Percentiles rank a stretch among this genome's conserved stretches.
These are phyloP conservation scores for Fusarium cyanostomum DNA, from an alignment of 2,329 filamentous ascomycete species.

Conservation along the genomic window DNA sequence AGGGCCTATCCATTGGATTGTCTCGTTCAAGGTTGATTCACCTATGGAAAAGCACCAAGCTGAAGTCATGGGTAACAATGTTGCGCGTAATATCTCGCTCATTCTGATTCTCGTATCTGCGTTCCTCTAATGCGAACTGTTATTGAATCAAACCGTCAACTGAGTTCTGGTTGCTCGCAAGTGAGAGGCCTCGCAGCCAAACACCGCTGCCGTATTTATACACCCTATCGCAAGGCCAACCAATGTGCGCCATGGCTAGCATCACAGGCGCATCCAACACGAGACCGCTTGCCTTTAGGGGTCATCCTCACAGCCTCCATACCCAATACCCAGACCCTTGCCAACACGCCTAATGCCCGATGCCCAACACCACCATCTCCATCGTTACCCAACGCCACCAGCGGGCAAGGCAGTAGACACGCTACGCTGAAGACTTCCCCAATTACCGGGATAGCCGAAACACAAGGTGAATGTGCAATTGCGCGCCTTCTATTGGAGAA, in stretches of 20 bases:
- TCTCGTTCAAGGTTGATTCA: neutral
- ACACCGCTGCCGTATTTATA: neutral
- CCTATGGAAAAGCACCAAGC: neutral
- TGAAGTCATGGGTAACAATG: neutral
- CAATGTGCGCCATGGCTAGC: slow-evolving; percentile 8
- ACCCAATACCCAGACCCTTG: slow-evolving; percentile 19
- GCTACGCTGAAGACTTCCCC: slow-evolving; percentile 13
- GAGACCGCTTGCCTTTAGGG: slow-evolving; percentile 10
- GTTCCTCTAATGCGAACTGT: neutral
- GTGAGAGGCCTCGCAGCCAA: neutral
- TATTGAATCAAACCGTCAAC: slow-evolving; percentile 6
- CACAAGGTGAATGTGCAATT: slow-evolving; percentile 19
- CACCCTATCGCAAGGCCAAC: slow-evolving; percentile 1
- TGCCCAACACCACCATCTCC: slow-evolving; percentile 37
- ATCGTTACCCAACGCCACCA: slow-evolving; percentile 35
- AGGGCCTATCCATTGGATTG: neutral
- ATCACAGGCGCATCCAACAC: neutral
- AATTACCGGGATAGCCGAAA: slow-evolving; percentile 18
- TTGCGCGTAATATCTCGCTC: slow-evolving; percentile 2
- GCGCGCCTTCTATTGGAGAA: slow-evolving; percentile 24
- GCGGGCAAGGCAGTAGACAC: slow-evolving; percentile 12
- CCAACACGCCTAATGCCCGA: slow-evolving; percentile 19
- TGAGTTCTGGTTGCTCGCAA: neutral
- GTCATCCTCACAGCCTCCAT: slow-evolving; percentile 18
- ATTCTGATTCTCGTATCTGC: slow-evolving; percentile 10